Percentiles rank a stretch among this genome's conserved stretches.
Evolutionary conservation across 305 asterid genomes (phyloP).

Genomic region (Solanum hybrid): DNA sequence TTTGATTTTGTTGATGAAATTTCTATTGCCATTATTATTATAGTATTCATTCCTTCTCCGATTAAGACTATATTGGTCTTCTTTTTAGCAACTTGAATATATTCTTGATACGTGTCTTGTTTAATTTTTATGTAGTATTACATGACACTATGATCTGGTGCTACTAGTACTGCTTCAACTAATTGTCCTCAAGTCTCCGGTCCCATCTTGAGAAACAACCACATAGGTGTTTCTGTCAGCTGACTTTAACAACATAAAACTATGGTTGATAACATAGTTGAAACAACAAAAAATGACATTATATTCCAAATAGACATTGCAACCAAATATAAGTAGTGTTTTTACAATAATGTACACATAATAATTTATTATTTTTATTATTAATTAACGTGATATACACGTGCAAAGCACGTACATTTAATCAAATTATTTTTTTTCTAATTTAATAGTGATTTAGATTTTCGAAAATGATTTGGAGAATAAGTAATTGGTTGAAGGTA

Average conservation of each 20-base stretch:
- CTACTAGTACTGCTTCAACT: neutral
- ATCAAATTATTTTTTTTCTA: neutral
- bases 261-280: too few relatives aligned
- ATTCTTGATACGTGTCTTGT: too few relatives aligned
- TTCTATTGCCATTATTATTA: neutral
- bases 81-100: too few relatives aligned
- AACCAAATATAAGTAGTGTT: neutral
- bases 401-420: neutral
- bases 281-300: neutral
- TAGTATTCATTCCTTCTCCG: neutral
- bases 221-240: neutral
- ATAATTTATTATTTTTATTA: too few relatives aligned
- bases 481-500: neutral
- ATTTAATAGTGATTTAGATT: neutral
- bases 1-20: too few relatives aligned
- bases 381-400: neutral
- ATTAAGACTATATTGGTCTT: neutral
- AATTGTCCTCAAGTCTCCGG: neutral
- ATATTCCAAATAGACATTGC: neutral
- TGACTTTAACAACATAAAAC: neutral
- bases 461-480: neutral
- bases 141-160: neutral
- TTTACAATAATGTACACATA: neutral
- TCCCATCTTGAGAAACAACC: neutral
- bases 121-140: neutral